Evolutionary conservation across 2,329 filamentous ascomycete genomes (phyloP), one percentile per base, ranked within the genome.

Genomic region (Clonostachys rosea): DNA sequence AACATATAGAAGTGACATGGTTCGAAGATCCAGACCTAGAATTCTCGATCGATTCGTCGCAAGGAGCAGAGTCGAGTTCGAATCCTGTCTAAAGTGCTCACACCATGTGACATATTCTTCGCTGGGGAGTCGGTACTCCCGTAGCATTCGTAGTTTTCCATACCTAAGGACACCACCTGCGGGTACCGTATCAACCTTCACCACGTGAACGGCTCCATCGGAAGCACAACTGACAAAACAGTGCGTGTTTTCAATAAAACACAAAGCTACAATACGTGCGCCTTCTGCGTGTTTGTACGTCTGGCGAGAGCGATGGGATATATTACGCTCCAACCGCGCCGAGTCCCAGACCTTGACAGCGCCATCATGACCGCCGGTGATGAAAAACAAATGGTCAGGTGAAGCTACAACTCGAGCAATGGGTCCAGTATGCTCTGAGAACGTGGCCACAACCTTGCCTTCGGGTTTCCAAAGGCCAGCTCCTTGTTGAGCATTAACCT

Each of bases 261-360:
- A 91, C 18, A 99, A 66, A 13, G 89, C 85, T 33, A 89, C 84
- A 3, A 97, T 87, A 49, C 82, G 86, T 1, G 84, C 79, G 2
- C 84, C 86, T 1, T 79, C 68, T 0, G 78, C 79, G 56, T 96
- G 89, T 48, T 78, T 84, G 67, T 96, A 87, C 0, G 89, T 95
- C 60, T 95, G 89, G 18, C 92, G 80, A 30, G 94, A 91, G 40
- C 91, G 83, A 57, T 95, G 87, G 0, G 89, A 87, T 44, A 97
- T 83, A 61, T 96, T 97, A 41, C 91, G 86, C 67, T 99, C 94
- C 7, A 99, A 76, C 20, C 94, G 81, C 24, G 84, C 84, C 24
- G 90, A 87, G 67, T 99, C 94, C 94, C 94, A 99, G 6, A 99
- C 79, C 60, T 89, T 95, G 48, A 96, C 89, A 7, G 81, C 83